phyloP scores from a whole-genome alignment of 495 filamentous ascomycete species.

The Letharia lupina region DNA sequence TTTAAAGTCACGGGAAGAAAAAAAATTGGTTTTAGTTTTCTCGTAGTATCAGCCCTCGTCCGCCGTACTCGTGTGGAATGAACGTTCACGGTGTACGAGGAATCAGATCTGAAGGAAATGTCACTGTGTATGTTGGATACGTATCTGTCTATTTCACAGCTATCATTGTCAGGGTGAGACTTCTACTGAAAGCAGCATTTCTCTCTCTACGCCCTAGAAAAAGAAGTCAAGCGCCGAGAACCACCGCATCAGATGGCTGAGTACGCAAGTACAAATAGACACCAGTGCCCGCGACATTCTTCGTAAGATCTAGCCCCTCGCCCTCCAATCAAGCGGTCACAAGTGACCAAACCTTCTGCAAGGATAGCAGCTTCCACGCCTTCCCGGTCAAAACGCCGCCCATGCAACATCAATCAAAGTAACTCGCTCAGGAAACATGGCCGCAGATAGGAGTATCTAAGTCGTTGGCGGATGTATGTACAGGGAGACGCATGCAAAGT shows the following conservation, averaged over 20 bases:
- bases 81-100: too few relatives aligned
- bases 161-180: background rate
- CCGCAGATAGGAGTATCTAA: constrained; percentile 16
- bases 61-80: too few relatives aligned
- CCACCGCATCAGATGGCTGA: background rate
- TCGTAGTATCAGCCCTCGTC: too few relatives aligned
- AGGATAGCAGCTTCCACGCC: background rate
- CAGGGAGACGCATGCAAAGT: constrained; percentile 17
- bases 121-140: too few relatives aligned
- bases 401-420: constrained; percentile 8
- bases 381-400: constrained; percentile 3
- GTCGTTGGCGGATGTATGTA: constrained; percentile 20
- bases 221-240: background rate
- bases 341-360: background rate
- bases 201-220: too few relatives aligned
- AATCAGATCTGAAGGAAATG: too few relatives aligned
- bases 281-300: background rate
- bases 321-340: background rate
- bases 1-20: too few relatives aligned
- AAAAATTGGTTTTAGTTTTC: too few relatives aligned
- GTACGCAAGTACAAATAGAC: background rate
- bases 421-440: constrained; percentile 21
- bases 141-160: background rate
- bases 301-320: background rate
- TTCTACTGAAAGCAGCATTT: too few relatives aligned